Percentiles rank a stretch among this genome's conserved stretches.
Evolutionary conservation across 192 early-diverging fungal species (phyloP).

Genomic region (Coemansia aciculifera): DNA sequence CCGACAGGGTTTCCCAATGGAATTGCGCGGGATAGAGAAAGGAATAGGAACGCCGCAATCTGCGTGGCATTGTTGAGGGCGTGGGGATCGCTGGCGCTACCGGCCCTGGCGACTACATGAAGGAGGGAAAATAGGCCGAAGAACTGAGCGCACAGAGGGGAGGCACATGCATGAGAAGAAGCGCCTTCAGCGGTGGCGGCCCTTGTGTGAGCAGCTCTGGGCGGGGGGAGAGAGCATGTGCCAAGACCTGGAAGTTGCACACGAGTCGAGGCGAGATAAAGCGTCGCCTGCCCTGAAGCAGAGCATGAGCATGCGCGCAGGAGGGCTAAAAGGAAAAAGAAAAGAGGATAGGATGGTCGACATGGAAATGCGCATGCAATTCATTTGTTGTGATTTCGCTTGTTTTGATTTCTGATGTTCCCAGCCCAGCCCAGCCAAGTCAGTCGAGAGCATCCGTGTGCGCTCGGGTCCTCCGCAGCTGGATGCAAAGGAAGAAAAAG

Average conservation of each 20-base stretch:
- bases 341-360: background rate
- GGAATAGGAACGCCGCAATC: background rate
- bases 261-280: background rate
- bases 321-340: background rate
- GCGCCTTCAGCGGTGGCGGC: background rate
- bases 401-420: conserved; percentile 3
- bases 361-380: conserved; percentile 5
- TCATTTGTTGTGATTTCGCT: conserved; percentile 7
- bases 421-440: background rate
- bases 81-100: conserved; percentile 3
- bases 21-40: background rate
- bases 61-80: conserved; percentile 6
- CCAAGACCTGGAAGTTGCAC: background rate
- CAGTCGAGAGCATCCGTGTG: background rate
- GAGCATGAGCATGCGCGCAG: background rate
- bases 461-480: conserved; percentile 4
- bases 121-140: background rate
- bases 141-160: conserved; percentile 1
- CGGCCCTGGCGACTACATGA: background rate
- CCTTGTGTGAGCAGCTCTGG: background rate
- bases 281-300: conserved; percentile 3
- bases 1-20: background rate
- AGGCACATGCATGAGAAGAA: background rate
- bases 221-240: background rate
- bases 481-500: background rate